A percentile compares a stretch with the other conserved stretches of the same genome.
phyloP scores from a whole-genome alignment of 192 early-diverging fungal species.

The Coemansia sp. region DNA sequence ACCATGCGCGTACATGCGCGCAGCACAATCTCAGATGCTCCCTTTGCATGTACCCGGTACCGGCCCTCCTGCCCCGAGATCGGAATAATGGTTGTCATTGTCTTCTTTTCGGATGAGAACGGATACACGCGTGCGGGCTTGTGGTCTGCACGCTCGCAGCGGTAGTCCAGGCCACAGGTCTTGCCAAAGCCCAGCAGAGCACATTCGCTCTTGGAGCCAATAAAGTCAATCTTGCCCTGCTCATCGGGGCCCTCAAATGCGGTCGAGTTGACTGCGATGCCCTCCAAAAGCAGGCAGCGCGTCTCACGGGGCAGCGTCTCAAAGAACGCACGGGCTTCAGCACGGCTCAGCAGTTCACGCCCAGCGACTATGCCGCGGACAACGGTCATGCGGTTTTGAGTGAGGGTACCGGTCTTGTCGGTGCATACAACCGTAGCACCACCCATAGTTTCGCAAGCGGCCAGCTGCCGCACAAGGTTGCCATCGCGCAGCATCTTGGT shows the following conservation, averaged over 20 bases:
- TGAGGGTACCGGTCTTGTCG: conserved; percentile 87
- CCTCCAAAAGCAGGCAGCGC: conserved; percentile 55
- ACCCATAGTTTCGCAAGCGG: conserved; percentile 83
- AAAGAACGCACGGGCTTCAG: conserved; percentile 54
- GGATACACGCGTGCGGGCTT: conserved; percentile 72
- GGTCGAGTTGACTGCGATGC: conserved; percentile 71
- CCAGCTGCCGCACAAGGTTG: conserved; percentile 75
- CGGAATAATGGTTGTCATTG: conserved; percentile 76
- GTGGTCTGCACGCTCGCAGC: conserved; percentile 50
- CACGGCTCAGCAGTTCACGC: conserved; percentile 40
- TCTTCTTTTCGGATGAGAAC: conserved; percentile 87
- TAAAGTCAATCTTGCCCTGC: conserved; percentile 58
- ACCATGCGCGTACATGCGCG: conserved; percentile 60
- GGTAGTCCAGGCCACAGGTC: conserved; percentile 63
- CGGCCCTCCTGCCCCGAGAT: conserved; percentile 18
- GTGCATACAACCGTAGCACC: conserved; percentile 79
- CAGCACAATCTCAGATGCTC: conserved; percentile 80
- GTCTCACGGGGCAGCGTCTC: conserved; percentile 41
- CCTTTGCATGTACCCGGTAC: conserved; percentile 67
- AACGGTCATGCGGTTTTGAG: conserved; percentile 81
- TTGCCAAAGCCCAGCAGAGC: conserved; percentile 70
- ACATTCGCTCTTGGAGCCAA: conserved; percentile 81
- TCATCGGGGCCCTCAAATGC: conserved; percentile 72
- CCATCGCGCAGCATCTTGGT: conserved; percentile 80
- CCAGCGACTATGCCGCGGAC: conserved; percentile 61